Percentiles rank a stretch among this genome's conserved stretches.
Evolutionary conservation across 139 green algal species (phyloP).

Genomic region (Micractinium sp.): DNA sequence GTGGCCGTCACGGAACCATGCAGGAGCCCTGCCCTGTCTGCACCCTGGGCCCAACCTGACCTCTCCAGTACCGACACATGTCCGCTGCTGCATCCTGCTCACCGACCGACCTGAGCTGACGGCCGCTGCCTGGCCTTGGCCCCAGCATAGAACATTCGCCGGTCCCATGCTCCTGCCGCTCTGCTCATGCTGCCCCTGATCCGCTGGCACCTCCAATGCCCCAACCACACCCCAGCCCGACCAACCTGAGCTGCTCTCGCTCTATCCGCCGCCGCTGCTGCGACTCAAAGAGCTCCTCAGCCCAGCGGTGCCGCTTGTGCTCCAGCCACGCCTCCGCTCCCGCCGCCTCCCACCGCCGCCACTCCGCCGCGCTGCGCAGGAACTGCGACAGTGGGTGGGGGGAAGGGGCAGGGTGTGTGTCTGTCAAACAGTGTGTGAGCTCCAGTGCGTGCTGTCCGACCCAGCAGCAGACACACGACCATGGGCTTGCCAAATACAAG

Average conservation of each 20-base stretch:
- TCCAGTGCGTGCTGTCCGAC: too few species aligned
- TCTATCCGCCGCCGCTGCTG: constrained; percentile 51
- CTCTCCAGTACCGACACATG: background rate
- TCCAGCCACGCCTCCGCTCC: constrained; percentile 69
- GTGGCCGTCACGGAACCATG: too few species aligned
- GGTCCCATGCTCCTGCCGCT: too few species aligned
- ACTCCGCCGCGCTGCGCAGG: constrained; percentile 73
- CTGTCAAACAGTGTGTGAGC: background rate
- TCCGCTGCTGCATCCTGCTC: background rate
- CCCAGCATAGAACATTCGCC: too few species aligned
- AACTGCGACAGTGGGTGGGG: constrained; percentile 38
- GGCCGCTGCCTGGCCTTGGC: too few species aligned
- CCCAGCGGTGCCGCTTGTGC: constrained; percentile 57
- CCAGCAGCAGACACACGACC: too few species aligned
- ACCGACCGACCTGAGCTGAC: constrained; percentile 17
- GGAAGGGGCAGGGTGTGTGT: background rate
- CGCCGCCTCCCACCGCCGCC: constrained; percentile 72
- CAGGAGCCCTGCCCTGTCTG: too few species aligned
- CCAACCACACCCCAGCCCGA: background rate
- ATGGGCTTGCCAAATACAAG: too few species aligned
- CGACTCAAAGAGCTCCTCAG: constrained; percentile 61
- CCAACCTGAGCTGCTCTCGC: constrained; percentile 32
- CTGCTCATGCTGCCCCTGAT: too few species aligned
- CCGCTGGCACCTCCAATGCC: too few species aligned
- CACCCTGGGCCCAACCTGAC: background rate